Evolutionary conservation across 495 filamentous ascomycete genomes (phyloP).

Genomic region (Penicillium simplicissimum): DNA sequence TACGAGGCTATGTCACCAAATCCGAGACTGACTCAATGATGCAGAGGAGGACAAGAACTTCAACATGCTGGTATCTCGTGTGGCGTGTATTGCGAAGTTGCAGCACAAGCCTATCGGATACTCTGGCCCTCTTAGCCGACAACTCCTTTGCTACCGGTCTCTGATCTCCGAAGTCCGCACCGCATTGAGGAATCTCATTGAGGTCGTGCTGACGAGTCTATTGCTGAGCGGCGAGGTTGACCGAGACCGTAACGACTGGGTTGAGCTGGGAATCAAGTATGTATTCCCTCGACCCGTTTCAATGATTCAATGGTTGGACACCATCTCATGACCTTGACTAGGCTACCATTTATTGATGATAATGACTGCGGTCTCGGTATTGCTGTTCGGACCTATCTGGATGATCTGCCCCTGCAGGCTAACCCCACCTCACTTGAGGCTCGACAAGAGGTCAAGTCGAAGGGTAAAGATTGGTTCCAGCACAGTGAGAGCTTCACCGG

Average conservation of each 20-base stretch:
- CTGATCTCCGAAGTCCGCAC: slow-evolving; percentile 76
- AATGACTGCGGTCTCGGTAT: slow-evolving; percentile 85
- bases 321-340: slow-evolving; percentile 49
- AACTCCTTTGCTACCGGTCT: slow-evolving; percentile 83
- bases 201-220: slow-evolving; percentile 75
- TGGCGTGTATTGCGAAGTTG: slow-evolving; percentile 78
- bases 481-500: slow-evolving; percentile 71
- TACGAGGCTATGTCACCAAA: not conserved
- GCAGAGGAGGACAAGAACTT: slow-evolving; percentile 65
- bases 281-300: slow-evolving; percentile 27
- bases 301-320: not conserved
- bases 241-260: slow-evolving; percentile 68
- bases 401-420: slow-evolving; percentile 67
- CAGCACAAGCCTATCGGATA: slow-evolving; percentile 85
- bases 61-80: slow-evolving; percentile 78
- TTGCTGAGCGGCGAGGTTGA: slow-evolving; percentile 76
- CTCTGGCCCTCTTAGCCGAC: slow-evolving; percentile 89
- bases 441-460: slow-evolving; percentile 58
- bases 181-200: slow-evolving; percentile 76
- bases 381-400: slow-evolving; percentile 88
- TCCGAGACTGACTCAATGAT: not conserved
- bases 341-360: slow-evolving; percentile 82
- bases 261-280: slow-evolving; percentile 71
- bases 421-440: slow-evolving; percentile 59
- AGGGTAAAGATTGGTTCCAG: slow-evolving; percentile 72